Base-by-base conservation (phyloP, 1,284 basidiomycete species). In the Cryptococcus depauperatus region DNA sequence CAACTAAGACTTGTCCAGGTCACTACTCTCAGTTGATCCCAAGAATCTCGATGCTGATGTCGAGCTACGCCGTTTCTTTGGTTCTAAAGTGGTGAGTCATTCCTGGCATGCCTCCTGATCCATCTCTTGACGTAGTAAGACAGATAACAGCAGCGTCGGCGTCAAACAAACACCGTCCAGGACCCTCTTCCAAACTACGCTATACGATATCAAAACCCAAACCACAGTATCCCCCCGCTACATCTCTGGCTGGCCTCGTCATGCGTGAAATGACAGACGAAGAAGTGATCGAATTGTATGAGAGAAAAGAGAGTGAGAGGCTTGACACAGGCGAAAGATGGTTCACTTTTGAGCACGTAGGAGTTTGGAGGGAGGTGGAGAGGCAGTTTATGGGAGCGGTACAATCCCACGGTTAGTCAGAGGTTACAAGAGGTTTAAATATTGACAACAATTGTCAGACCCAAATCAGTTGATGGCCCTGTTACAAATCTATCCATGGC, bases 51-150 rank as follows among this genome's bases (percentile, higher is more conserved):
- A 95, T 51, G 77, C 82, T 9, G 88, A 92, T 47, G 82, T 82
- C 0, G 91, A 96, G 66, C 78, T 95, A 68, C 81, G 84, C 46
- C 83, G 81, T 52, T 92, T 95, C 76, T 96, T 96, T 59, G 91
- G 91, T 1, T 79, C 85, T 6, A 85, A 83, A 63, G 88, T 93
- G 43, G 78, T 93, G 13, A 73, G 79, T 49, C 3, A 3, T 21
- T 5, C 14, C 21, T 10, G 18, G 25, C 8, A 34, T 19, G 9
- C 14, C 14, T n/a, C 10, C n/a, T 11, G 30, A 32, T 6, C 16
- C 9, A 14, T 13, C 22, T 7, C 6, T 19, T 7, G 35, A n/a
- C 35, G 14, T 9, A n/a, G 30, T 9, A 7, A 9, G 0, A 16
- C 19, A 62, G 61, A 62, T 67, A 32, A 58, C 62, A 1, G 58